These are phyloP conservation scores for Ceratobasidium sp. DNA, from an alignment of 1,284 basidiomycete species.

Conservation along the genomic window DNA sequence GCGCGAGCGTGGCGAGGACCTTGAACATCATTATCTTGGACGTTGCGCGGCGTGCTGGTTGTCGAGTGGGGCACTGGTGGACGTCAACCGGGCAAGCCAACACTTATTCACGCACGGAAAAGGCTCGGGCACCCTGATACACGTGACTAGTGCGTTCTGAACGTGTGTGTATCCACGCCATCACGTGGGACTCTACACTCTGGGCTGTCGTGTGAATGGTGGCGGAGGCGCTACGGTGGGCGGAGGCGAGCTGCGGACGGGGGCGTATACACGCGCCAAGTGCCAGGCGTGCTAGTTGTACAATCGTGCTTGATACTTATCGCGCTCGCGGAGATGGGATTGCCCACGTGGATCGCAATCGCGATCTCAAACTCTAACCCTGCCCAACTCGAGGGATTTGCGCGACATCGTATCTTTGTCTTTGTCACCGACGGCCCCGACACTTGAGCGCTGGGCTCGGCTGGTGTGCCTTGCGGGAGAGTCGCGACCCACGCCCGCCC, in stretches of 20 bases:
- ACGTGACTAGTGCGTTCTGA: constrained; percentile 3
- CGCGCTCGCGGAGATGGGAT: background rate
- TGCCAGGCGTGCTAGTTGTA: background rate
- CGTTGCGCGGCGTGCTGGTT: background rate
- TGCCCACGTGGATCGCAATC: background rate
- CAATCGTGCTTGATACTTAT: constrained; percentile 12
- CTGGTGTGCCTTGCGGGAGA: background rate
- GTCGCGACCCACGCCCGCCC: background rate
- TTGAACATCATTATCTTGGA: constrained; percentile 43
- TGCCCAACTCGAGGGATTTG: background rate
- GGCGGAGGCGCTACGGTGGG: background rate
- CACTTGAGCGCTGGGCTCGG: background rate
- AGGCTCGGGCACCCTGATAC: constrained; percentile 24
- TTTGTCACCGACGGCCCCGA: too few relatives aligned
- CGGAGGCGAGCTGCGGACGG: background rate
- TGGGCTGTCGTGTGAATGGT: too few relatives aligned
- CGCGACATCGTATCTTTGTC: background rate
- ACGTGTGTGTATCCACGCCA: background rate
- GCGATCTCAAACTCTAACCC: background rate
- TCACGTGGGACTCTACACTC: constrained; percentile 1
- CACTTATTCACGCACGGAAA: background rate
- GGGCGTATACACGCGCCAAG: constrained; percentile 6
- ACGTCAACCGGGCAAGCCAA: constrained; percentile 25
- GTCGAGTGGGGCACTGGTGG: constrained; percentile 2
- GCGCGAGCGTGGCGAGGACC: constrained; percentile 16